Percentiles rank a stretch among this genome's conserved stretches.
Conservation (phyloP, 371 early-diverging fungal species). For the Mortierella sp. region DNA sequence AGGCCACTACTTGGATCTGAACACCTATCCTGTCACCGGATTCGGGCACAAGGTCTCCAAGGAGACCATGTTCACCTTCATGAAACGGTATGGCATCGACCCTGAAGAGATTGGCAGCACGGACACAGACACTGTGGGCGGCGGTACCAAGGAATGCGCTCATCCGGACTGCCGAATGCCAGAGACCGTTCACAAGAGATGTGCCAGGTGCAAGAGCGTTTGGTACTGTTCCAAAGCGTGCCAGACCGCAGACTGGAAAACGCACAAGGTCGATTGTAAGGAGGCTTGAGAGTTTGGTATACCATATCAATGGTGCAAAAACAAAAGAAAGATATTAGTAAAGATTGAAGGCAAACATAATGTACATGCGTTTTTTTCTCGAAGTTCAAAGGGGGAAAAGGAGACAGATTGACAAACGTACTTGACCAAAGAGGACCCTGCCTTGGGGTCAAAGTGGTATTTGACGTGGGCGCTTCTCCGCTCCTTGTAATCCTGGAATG, state of each 20-base stretch:
- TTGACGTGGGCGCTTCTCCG: neutral
- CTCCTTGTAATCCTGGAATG: constrained; percentile 1
- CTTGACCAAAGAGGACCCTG: neutral
- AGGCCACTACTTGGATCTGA: constrained; percentile 32
- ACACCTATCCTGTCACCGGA: constrained; percentile 14
- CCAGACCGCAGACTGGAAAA: constrained; percentile 4
- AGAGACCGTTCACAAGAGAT: neutral
- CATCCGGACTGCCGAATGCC: neutral
- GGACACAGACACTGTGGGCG: neutral
- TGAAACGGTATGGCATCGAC: constrained; percentile 42
- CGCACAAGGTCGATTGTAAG: constrained; percentile 8
- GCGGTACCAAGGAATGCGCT: neutral
- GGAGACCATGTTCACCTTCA: constrained; percentile 38
- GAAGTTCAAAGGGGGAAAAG: no score
- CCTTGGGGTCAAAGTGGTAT: neutral
- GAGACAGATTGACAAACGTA: neutral
- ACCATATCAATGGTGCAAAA: no score
- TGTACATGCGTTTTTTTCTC: no score
- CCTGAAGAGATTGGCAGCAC: constrained; percentile 24
- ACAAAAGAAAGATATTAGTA: neutral
- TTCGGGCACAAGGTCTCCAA: constrained; percentile 36
- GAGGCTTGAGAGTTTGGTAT: no score
- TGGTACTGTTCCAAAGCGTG: constrained; percentile 18
- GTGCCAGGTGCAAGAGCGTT: constrained; percentile 3
- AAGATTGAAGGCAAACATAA: no score